Evolutionary conservation across 495 filamentous ascomycete genomes (phyloP).

Genomic region (Penicillium goetzii): DNA sequence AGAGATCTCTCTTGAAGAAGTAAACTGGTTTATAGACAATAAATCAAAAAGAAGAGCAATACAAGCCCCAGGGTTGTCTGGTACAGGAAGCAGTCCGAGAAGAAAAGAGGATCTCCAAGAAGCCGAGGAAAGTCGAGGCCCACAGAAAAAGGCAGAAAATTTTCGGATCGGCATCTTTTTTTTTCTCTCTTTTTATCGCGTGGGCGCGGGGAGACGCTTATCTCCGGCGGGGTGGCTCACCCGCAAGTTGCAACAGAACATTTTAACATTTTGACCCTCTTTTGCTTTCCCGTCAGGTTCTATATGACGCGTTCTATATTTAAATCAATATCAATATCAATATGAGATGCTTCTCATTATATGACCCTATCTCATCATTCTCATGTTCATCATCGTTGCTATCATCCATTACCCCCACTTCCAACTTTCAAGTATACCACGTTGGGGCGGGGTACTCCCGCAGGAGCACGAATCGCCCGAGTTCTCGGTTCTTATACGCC

Average conservation of each 20-base stretch:
- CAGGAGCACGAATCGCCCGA: conserved; percentile 57
- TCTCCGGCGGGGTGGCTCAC: conserved; percentile 17
- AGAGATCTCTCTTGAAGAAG: background rate
- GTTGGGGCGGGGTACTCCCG: conserved; percentile 56
- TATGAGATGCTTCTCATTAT: background rate
- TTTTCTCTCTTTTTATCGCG: conserved; percentile 17
- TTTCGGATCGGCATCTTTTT: conserved; percentile 21
- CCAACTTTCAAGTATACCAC: conserved; percentile 60
- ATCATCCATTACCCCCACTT: background rate
- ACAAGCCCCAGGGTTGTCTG: background rate
- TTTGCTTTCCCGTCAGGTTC: background rate
- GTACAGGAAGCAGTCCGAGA: background rate
- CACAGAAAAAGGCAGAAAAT: conserved; percentile 22
- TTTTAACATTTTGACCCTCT: background rate
- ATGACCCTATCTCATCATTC: background rate
- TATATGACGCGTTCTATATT: background rate
- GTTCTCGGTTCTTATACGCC: conserved; percentile 62
- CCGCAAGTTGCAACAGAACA: background rate
- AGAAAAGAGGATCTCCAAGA: background rate
- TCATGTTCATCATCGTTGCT: background rate
- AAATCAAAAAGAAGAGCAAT: background rate
- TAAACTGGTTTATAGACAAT: background rate
- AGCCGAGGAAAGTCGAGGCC: conserved; percentile 11
- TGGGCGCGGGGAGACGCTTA: conserved; percentile 24
- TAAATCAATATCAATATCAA: background rate